Evolutionary conservation across 768 basidiomycete genomes (phyloP).

Genomic region (Boletus pseudo-olivaceus): DNA sequence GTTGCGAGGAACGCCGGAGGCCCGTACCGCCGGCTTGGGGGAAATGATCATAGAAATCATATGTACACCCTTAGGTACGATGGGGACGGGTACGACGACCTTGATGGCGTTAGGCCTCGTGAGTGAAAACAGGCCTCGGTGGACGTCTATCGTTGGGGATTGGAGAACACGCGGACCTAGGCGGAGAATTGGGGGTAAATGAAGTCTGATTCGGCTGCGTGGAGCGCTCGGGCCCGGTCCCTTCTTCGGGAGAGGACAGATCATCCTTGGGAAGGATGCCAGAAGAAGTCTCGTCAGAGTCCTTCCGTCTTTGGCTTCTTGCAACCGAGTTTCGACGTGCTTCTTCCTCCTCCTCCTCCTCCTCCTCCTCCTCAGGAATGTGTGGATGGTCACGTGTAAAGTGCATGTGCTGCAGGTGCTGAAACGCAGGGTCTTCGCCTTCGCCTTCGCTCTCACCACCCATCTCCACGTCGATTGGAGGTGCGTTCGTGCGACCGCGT

Average conservation of each 20-base stretch:
- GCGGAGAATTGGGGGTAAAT: conserved; percentile 14
- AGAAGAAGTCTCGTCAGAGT: conserved; percentile 31
- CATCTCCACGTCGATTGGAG: conserved; percentile 70
- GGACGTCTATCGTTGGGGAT: conserved; percentile 11
- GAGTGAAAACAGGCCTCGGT: conserved; percentile 18
- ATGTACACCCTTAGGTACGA: conserved; percentile 14
- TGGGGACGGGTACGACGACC: conserved; percentile 22
- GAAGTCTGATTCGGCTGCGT: conserved; percentile 12
- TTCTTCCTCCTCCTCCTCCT: conserved; percentile 54
- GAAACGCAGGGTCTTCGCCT: conserved; percentile 40
- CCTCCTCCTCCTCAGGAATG: conserved; percentile 57
- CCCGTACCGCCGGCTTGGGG: conserved; percentile 15
- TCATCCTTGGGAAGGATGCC: conserved; percentile 28
- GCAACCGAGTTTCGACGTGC: conserved; percentile 25
- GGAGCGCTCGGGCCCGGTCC: conserved; percentile 14
- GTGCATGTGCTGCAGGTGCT: conserved; percentile 37
- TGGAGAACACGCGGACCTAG: conserved; percentile 20
- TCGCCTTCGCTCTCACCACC: conserved; percentile 75
- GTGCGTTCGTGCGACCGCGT: conserved; percentile 40
- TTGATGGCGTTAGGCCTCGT: conserved; percentile 23
- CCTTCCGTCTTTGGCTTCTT: conserved; percentile 16
- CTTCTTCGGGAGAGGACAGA: conserved; percentile 19
- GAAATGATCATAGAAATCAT: conserved; percentile 22
- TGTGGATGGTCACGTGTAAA: conserved; percentile 50
- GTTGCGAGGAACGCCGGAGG: conserved; percentile 20